Evolutionary conservation across 2,329 filamentous ascomycete genomes (phyloP).

Genomic region (Eutypa lata): DNA sequence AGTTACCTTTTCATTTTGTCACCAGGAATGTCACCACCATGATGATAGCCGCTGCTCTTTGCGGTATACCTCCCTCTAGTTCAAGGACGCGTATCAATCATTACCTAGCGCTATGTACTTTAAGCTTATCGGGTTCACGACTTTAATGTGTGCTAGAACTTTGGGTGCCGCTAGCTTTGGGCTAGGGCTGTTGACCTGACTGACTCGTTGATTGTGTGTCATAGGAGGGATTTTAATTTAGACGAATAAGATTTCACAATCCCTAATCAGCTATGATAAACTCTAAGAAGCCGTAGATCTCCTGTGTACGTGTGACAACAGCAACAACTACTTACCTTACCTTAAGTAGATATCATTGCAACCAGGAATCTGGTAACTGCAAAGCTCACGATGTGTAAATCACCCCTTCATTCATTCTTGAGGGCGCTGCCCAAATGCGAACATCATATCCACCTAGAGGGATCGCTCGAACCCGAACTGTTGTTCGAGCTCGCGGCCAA

Average conservation of each 20-base stretch:
- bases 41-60: too few species aligned
- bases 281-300: too few species aligned
- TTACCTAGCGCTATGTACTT: too few species aligned
- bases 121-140: not conserved
- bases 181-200: not conserved
- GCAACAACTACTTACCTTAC: too few species aligned
- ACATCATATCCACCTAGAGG: conserved; percentile 79
- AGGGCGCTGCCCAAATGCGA: conserved; percentile 72
- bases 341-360: not conserved
- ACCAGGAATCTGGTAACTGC: not conserved
- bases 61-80: too few species aligned
- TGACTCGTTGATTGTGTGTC: not conserved
- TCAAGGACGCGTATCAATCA: too few species aligned
- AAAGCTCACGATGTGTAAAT: conserved; percentile 51
- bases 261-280: not conserved
- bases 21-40: too few species aligned
- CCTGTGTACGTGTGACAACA: too few species aligned
- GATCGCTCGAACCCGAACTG: conserved; percentile 66
- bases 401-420: conserved; percentile 56
- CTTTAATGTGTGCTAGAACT: not conserved
- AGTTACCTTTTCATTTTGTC: not conserved
- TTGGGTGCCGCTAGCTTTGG: not conserved
- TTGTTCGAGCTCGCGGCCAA: conserved; percentile 66
- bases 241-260: not conserved
- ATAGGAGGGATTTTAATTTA: not conserved